Conservation (phyloP, 108 stramenopile species). For the Bacterosira constricta region DNA sequence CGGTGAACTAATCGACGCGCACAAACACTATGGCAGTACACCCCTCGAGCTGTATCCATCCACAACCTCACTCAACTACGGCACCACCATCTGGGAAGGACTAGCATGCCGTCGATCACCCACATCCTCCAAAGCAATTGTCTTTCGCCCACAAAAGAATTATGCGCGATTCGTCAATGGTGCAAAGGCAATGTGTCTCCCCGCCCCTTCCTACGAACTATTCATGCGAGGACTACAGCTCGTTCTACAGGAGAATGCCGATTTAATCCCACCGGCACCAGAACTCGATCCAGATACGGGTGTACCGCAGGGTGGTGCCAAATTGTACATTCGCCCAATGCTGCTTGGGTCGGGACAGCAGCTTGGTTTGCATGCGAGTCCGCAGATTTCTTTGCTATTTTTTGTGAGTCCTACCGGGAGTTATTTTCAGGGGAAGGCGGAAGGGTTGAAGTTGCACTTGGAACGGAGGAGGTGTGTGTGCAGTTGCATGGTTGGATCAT, state of each 20-base stretch:
- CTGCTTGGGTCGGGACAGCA: constrained; percentile 65
- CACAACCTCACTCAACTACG: constrained; percentile 82
- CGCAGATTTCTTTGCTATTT: constrained; percentile 68
- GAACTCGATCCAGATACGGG: constrained; percentile 39
- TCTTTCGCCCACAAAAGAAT: constrained; percentile 84
- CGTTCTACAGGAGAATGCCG: constrained; percentile 61
- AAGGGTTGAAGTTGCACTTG: constrained; percentile 79
- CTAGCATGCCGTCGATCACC: constrained; percentile 73
- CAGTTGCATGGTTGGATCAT: no score
- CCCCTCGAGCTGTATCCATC: constrained; percentile 67
- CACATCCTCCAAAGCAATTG: constrained; percentile 55
- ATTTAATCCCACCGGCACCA: constrained; percentile 73
- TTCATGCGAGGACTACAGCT: constrained; percentile 76
- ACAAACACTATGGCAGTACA: constrained; percentile 58
- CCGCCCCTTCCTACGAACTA: constrained; percentile 59
- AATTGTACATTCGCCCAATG: constrained; percentile 74
- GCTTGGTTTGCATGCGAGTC: constrained; percentile 73
- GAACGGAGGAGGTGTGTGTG: constrained; percentile 75
- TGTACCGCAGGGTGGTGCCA: constrained; percentile 59
- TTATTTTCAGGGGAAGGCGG: constrained; percentile 72
- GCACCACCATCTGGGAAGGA: constrained; percentile 89
- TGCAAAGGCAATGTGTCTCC: constrained; percentile 76
- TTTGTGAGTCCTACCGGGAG: constrained; percentile 86
- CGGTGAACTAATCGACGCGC: constrained; percentile 51
- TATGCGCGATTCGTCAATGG: constrained; percentile 66